Evolutionary conservation across 2,329 filamentous ascomycete genomes (phyloP).

Genomic region (Trichoderma semiorbis): DNA sequence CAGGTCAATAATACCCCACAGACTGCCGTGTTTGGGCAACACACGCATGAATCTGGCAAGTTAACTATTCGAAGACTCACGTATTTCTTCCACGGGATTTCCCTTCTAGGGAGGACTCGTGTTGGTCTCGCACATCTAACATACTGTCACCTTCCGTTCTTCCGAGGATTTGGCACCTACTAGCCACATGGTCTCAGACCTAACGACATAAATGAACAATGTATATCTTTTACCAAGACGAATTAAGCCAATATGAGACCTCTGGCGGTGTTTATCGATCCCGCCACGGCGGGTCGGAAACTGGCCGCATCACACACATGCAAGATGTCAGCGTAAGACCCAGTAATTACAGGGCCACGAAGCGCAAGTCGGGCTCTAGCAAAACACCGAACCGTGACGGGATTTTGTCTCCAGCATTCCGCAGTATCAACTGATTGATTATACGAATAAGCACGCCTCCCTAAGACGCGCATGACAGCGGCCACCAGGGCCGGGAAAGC

Average conservation of each 20-base stretch:
- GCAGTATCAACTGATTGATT: neutral
- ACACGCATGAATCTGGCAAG: neutral
- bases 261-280: neutral
- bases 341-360: neutral
- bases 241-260: neutral
- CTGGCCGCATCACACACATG: neutral
- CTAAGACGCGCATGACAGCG: neutral
- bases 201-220: neutral
- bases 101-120: neutral
- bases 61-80: neutral
- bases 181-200: neutral
- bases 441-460: neutral
- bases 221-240: neutral
- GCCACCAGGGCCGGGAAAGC: neutral
- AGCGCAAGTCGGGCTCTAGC: neutral
- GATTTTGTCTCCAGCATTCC: neutral
- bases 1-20: neutral
- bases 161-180: neutral
- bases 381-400: neutral
- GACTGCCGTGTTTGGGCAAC: neutral
- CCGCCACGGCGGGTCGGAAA: neutral
- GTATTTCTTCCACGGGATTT: neutral
- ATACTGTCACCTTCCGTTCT: neutral
- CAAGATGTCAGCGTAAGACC: neutral
- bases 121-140: neutral